Percentiles rank a stretch among this genome's conserved stretches.
phyloP scores from a whole-genome alignment of 257 asterid species.

The Nicotiana benthamiana region DNA sequence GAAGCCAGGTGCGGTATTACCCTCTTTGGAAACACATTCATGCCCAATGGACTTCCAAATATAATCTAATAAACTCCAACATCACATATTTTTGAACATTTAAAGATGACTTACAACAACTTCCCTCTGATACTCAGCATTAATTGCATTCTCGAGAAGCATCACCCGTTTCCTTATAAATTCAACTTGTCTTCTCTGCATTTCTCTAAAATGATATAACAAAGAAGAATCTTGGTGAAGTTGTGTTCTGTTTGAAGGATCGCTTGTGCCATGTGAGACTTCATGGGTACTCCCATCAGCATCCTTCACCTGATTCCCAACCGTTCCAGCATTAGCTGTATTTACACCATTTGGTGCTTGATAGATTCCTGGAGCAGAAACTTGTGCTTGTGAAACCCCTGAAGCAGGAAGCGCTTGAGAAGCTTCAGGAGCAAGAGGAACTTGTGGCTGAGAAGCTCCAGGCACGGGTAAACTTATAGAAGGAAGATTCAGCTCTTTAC shows the following conservation, averaged over 20 bases:
- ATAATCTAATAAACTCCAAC: neutral
- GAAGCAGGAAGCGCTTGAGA: conserved; percentile 30
- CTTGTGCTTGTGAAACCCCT: conserved; percentile 36
- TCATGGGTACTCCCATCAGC: conserved; percentile 37
- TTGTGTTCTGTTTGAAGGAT: conserved; percentile 51
- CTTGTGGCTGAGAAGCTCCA: conserved; percentile 55
- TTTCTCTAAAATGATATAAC: conserved; percentile 65
- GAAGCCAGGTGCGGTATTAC: neutral
- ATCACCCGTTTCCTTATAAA: conserved; percentile 88
- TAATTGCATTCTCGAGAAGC: conserved; percentile 79
- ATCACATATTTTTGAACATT: neutral
- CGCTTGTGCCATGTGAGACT: conserved; percentile 37
- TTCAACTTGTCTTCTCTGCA: conserved; percentile 93
- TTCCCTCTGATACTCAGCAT: conserved; percentile 57
- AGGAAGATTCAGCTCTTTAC: conserved; percentile 84
- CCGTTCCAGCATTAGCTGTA: conserved; percentile 34
- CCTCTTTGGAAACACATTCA: neutral
- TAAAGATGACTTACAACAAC: conserved; percentile 49
- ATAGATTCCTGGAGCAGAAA: conserved; percentile 27
- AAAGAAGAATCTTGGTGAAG: conserved; percentile 50
- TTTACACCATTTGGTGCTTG: conserved; percentile 39
- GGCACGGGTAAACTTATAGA: conserved; percentile 40
- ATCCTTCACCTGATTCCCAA: conserved; percentile 37
- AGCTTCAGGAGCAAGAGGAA: conserved; percentile 25
- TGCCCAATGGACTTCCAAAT: neutral